Conservation (phyloP, 1,284 basidiomycete genomes). For the Ceratobasidium sp. region DNA sequence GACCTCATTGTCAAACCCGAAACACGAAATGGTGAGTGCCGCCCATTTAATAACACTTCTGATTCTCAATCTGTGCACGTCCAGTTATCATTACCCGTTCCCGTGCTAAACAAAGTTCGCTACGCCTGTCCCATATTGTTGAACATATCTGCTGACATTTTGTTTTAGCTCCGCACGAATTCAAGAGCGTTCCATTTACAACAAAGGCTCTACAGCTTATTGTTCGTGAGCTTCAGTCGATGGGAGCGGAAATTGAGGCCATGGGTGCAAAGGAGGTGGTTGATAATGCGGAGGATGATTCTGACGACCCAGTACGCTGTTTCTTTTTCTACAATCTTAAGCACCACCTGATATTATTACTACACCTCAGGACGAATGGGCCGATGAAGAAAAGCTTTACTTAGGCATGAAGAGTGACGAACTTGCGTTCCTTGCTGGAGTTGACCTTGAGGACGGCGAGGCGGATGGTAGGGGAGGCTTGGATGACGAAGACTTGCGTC, state of each 20-base stretch:
- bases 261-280: conserved; percentile 65
- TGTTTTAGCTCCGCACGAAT: conserved; percentile 79
- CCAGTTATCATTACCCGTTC: conserved; percentile 96
- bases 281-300: conserved; percentile 72
- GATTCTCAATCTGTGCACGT: neutral
- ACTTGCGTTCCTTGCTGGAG: conserved; percentile 59
- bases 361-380: conserved; percentile 79
- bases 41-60: neutral
- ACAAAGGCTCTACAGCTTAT: conserved; percentile 92
- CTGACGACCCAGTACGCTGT: conserved; percentile 59
- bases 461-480: conserved; percentile 73
- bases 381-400: conserved; percentile 73
- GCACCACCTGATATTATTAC: conserved; percentile 29
- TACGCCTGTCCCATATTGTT: neutral
- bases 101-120: conserved; percentile 79
- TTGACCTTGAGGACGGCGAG: conserved; percentile 66
- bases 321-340: conserved; percentile 33
- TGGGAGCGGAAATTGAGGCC: conserved; percentile 69
- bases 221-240: conserved; percentile 81
- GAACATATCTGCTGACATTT: conserved; percentile 2
- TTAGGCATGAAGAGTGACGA: conserved; percentile 59
- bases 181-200: conserved; percentile 85
- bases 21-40: conserved; percentile 79
- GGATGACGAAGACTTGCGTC: conserved; percentile 84
- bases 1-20: conserved; percentile 86